These are phyloP conservation scores for Misopates orontium DNA, from an alignment of 257 asterid species.

Conservation along the genomic window DNA sequence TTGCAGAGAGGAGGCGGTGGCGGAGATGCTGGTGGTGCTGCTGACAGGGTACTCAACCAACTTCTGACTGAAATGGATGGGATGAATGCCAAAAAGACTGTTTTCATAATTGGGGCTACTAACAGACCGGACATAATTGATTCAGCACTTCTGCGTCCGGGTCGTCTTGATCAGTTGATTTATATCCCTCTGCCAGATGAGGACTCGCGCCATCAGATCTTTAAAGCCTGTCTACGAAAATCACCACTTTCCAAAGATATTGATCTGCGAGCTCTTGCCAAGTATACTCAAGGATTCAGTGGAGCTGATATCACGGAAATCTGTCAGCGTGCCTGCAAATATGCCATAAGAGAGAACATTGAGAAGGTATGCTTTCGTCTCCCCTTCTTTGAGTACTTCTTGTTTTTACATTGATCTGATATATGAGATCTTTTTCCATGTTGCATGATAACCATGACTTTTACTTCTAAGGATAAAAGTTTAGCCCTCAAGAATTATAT, in stretches of 20 bases:
- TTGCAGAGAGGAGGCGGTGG: slow-evolving; percentile 54
- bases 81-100: slow-evolving; percentile 60
- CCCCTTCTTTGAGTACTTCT: not conserved
- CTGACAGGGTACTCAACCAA: slow-evolving; percentile 61
- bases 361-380: slow-evolving; percentile 46
- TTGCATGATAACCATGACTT: too few species aligned
- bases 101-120: slow-evolving; percentile 63
- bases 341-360: slow-evolving; percentile 60
- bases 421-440: too few species aligned
- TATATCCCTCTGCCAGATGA: slow-evolving; percentile 65
- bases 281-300: slow-evolving; percentile 56
- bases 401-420: too few species aligned
- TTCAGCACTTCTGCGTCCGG: slow-evolving; percentile 62
- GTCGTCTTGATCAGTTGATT: slow-evolving; percentile 60
- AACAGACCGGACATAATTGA: slow-evolving; percentile 62
- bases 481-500: too few species aligned
- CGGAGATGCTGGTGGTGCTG: slow-evolving; percentile 71
- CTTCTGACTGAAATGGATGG: slow-evolving; percentile 69
- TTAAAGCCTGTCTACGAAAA: slow-evolving; percentile 56
- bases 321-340: slow-evolving; percentile 61
- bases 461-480: too few species aligned
- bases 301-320: slow-evolving; percentile 63
- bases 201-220: slow-evolving; percentile 53
- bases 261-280: slow-evolving; percentile 56
- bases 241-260: slow-evolving; percentile 54